Evolutionary conservation across 2,329 filamentous ascomycete genomes (phyloP).

Genomic region (Aspergillus latus): DNA sequence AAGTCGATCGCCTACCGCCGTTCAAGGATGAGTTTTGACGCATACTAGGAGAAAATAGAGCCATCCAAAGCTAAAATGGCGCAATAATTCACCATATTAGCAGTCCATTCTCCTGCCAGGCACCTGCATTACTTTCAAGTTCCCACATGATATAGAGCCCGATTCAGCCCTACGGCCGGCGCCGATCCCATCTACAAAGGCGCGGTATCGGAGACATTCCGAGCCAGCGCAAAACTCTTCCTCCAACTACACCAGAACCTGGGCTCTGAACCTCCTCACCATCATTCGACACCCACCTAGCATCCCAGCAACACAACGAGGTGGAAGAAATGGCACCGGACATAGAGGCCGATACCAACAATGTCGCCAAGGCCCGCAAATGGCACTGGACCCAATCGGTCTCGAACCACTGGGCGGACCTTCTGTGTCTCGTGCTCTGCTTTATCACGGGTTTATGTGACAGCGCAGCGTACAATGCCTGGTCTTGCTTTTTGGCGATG

Average conservation of each 20-base stretch:
- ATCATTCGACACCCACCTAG: neutral
- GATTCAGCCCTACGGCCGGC: neutral
- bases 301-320: neutral
- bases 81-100: neutral
- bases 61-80: neutral
- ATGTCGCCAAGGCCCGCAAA: neutral
- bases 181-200: neutral
- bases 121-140: neutral
- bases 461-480: conserved; percentile 47
- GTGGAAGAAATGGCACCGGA: neutral
- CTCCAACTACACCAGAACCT: neutral
- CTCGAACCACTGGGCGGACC: conserved; percentile 34
- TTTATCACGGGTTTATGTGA: conserved; percentile 48
- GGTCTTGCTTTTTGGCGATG: conserved; percentile 51
- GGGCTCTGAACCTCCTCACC: no score
- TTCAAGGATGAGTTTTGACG: no score
- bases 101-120: neutral
- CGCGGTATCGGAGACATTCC: conserved; percentile 1
- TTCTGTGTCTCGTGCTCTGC: conserved; percentile 41
- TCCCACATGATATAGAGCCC: neutral
- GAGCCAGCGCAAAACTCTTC: neutral
- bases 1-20: no score
- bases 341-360: neutral
- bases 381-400: conserved; percentile 33
- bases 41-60: neutral